phyloP scores from a whole-genome alignment of 2,329 filamentous ascomycete genomes.

The Colletotrichum somersetense region DNA sequence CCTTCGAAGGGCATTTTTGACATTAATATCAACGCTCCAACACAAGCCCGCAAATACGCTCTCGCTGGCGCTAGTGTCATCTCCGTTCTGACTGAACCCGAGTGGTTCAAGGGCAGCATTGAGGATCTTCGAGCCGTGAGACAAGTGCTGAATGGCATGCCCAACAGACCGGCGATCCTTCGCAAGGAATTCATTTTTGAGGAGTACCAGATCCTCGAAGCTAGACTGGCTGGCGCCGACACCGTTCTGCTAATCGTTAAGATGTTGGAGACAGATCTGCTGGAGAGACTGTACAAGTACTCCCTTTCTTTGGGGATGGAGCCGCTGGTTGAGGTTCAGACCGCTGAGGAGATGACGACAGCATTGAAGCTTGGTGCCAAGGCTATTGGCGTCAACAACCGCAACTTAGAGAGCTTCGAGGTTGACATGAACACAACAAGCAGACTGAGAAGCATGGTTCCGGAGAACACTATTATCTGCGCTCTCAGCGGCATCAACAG shows the following conservation, averaged over 20 bases:
- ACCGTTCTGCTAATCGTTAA: constrained; percentile 97
- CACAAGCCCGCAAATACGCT: constrained; percentile 92
- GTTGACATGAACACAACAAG: constrained; percentile 95
- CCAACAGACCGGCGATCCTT: constrained; percentile 90
- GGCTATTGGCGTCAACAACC: constrained; percentile 97
- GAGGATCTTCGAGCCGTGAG: constrained; percentile 91
- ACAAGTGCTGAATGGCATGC: constrained; percentile 89
- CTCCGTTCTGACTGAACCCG: constrained; percentile 96
- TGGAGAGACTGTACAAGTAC: constrained; percentile 87
- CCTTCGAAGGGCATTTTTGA: constrained; percentile 97
- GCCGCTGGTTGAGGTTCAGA: constrained; percentile 96
- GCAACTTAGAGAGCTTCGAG: constrained; percentile 95
- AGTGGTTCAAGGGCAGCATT: constrained; percentile 99
- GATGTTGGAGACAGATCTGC: constrained; percentile 84
- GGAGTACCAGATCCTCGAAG: constrained; percentile 97
- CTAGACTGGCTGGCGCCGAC: constrained; percentile 90
- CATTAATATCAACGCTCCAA: constrained; percentile 86
- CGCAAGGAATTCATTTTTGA: constrained; percentile 99
- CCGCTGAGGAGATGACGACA: constrained; percentile 88
- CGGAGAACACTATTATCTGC: constrained; percentile 87
- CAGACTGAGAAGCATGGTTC: constrained; percentile 87
- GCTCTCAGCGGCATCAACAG: constrained; percentile 95
- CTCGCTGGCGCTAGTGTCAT: constrained; percentile 96
- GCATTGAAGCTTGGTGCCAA: constrained; percentile 89
- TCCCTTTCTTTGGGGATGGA: constrained; percentile 95